Percentiles rank a stretch among this genome's conserved stretches.
Evolutionary conservation across 2,329 filamentous ascomycete genomes (phyloP).

Genomic region (Penicillium sp.): DNA sequence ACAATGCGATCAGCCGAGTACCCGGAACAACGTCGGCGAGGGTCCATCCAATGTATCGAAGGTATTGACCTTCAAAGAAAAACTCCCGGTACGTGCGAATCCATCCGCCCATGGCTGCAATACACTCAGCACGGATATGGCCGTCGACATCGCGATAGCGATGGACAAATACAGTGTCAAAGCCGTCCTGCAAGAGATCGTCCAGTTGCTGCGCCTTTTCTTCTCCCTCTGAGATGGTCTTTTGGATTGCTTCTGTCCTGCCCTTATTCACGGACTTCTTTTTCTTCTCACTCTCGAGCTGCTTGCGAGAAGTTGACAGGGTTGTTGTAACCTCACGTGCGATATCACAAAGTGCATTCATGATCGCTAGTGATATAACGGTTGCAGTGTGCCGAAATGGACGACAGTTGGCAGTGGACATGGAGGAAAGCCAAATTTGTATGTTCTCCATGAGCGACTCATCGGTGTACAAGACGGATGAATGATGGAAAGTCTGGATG

Average conservation of each 20-base stretch:
- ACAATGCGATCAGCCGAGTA: constrained; percentile 81
- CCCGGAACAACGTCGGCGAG: constrained; percentile 75
- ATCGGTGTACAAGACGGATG: constrained; percentile 78
- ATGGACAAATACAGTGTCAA: constrained; percentile 91
- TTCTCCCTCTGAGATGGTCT: constrained; percentile 69
- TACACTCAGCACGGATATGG: constrained; percentile 83
- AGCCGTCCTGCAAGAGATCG: constrained; percentile 76
- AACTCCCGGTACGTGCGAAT: constrained; percentile 79
- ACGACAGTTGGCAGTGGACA: constrained; percentile 84
- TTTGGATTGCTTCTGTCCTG: constrained; percentile 71
- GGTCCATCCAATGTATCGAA: constrained; percentile 94
- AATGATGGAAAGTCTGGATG: constrained; percentile 75
- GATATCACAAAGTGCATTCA: constrained; percentile 72
- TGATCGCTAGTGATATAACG: constrained; percentile 76
- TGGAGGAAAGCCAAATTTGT: constrained; percentile 81
- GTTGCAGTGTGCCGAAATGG: constrained; percentile 95
- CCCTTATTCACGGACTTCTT: constrained; percentile 73
- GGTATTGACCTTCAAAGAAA: constrained; percentile 86
- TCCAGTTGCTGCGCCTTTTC: constrained; percentile 69
- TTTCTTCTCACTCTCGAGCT: constrained; percentile 75
- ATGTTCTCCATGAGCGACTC: constrained; percentile 80
- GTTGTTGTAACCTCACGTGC: constrained; percentile 69
- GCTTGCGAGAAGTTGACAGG: constrained; percentile 73
- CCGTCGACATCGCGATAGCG: constrained; percentile 93
- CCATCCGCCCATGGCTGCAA: constrained; percentile 84